Percentiles rank a stretch among this genome's conserved stretches.
phyloP scores from a whole-genome alignment of 169 alveolate species.

The Cryptosporidium ubiquitum region DNA sequence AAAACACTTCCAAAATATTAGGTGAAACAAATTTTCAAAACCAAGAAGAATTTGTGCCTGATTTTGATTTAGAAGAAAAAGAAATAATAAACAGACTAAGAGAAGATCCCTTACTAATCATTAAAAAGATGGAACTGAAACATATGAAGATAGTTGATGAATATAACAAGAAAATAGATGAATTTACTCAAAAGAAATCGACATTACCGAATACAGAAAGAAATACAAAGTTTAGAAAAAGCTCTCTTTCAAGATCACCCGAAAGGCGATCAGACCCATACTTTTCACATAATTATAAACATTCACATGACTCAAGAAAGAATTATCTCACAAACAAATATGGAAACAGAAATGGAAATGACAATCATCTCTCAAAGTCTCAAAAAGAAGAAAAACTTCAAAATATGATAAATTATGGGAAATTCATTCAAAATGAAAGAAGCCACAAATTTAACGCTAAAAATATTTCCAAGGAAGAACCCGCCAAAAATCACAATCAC shows the following conservation, averaged over 20 bases:
- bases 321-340: not conserved
- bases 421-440: constrained; percentile 33
- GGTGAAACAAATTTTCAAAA: constrained; percentile 1
- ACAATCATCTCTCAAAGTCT: not conserved
- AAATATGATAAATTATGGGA: constrained; percentile 24
- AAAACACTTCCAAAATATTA: constrained; percentile 32
- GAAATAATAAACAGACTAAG: constrained; percentile 50
- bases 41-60: not conserved
- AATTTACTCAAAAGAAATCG: not conserved
- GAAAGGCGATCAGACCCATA: not conserved
- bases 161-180: constrained; percentile 13
- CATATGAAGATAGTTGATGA: constrained; percentile 50
- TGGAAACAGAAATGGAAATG: not conserved
- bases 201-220: not conserved
- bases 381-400: constrained; percentile 13
- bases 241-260: constrained; percentile 68
- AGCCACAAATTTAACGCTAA: not conserved
- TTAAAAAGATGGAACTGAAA: constrained; percentile 47
- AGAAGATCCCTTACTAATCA: constrained; percentile 54
- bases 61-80: constrained; percentile 16
- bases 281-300: not conserved
- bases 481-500: not conserved
- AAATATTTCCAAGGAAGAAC: not conserved
- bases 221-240: not conserved
- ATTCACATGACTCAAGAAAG: not conserved